Evolutionary conservation across 164 flowering plant species (phyloP).

Genomic region (Umbilicus rupestris): DNA sequence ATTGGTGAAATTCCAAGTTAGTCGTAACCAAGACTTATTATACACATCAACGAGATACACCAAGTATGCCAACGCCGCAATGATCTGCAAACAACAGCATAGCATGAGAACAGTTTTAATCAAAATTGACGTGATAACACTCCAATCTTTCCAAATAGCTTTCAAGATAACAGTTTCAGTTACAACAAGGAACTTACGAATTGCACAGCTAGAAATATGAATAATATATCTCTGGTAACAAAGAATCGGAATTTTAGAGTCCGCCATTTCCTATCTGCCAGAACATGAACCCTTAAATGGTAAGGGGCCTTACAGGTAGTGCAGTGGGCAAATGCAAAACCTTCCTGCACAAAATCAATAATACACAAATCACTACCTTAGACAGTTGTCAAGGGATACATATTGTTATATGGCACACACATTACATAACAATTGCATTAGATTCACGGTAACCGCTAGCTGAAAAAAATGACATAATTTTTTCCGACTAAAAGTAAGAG

Average conservation of each 20-base stretch:
- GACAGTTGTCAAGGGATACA: too few species aligned
- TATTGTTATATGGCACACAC: too few species aligned
- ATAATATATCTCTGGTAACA: constrained; percentile 87
- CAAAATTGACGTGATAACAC: neutral
- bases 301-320: constrained; percentile 98
- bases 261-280: constrained; percentile 92
- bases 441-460: too few species aligned
- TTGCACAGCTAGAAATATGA: constrained; percentile 84
- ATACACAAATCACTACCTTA: neutral
- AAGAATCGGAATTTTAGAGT: constrained; percentile 96
- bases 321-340: constrained; percentile 99
- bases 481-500: too few species aligned
- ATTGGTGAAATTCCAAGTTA: constrained; percentile 70
- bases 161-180: neutral
- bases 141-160: neutral
- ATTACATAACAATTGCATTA: too few species aligned
- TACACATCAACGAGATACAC: constrained; percentile 60
- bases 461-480: too few species aligned
- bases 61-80: constrained; percentile 63
- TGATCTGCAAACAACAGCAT: constrained; percentile 43
- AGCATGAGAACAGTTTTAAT: neutral
- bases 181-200: constrained; percentile 47
- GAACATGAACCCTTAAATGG: constrained; percentile 78
- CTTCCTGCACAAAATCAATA: constrained; percentile 60
- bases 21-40: constrained; percentile 71